phyloP scores from a whole-genome alignment of 371 early-diverging fungal species.

The Conidiobolus incongruus region DNA sequence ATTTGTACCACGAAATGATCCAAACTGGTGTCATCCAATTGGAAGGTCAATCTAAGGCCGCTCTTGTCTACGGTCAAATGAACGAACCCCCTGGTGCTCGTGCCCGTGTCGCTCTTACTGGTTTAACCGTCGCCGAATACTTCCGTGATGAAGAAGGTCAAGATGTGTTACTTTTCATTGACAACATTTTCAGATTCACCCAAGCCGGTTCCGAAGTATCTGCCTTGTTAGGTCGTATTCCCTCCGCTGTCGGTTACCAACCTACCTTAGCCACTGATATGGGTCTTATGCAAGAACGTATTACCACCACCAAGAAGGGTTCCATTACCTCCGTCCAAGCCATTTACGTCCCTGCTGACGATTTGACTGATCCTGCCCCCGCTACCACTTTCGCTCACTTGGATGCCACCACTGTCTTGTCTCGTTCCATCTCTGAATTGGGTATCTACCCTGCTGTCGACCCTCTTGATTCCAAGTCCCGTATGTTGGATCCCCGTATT shows the following conservation, averaged over 20 bases:
- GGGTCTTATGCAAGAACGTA: constrained; percentile 97
- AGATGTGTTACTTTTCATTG: constrained; percentile 97
- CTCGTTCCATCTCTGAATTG: constrained; percentile 92
- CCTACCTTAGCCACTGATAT: constrained; percentile 45
- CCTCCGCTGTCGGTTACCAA: constrained; percentile 98
- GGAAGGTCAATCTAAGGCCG: constrained; percentile 85
- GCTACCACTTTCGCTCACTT: constrained; percentile 97
- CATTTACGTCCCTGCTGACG: constrained; percentile 97
- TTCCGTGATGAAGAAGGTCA: constrained; percentile 98
- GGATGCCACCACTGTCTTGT: constrained; percentile 98
- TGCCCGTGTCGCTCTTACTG: constrained; percentile 97
- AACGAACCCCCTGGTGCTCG: constrained; percentile 99
- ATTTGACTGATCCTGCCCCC: constrained; percentile 98
- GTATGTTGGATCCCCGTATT: constrained; percentile 91
- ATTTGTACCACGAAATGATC: constrained; percentile 96
- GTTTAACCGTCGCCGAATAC: constrained; percentile 95
- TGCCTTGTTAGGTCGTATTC: constrained; percentile 95
- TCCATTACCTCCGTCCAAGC: constrained; percentile 97
- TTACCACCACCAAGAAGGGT: constrained; percentile 98
- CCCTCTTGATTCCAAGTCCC: constrained; percentile 95
- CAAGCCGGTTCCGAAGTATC: constrained; percentile 91
- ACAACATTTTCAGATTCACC: constrained; percentile 97
- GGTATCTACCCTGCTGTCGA: constrained; percentile 99
- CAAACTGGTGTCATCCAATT: constrained; percentile 86
- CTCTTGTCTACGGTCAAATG: constrained; percentile 96